These are phyloP conservation scores for Boletales sp. DNA, from an alignment of 768 basidiomycete genomes.

Conservation along the genomic window DNA sequence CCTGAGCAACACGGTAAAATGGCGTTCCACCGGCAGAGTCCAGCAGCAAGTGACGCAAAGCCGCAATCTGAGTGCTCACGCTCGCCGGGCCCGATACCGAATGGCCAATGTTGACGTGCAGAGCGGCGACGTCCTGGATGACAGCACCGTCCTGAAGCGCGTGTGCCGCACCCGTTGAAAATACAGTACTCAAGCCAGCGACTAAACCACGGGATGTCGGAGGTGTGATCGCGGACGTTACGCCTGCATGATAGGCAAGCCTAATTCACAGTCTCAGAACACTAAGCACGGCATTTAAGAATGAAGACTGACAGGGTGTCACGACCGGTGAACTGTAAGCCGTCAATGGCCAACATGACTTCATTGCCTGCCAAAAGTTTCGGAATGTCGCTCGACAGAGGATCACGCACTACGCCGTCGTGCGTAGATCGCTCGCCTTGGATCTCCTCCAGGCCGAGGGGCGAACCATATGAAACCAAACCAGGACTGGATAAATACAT, in stretches of 20 bases:
- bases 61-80: slow-evolving; percentile 79
- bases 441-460: slow-evolving; percentile 57
- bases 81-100: slow-evolving; percentile 40
- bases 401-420: slow-evolving; percentile 54
- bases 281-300: neutral
- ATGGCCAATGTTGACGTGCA: slow-evolving; percentile 60
- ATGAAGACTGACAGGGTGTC: slow-evolving; percentile 44
- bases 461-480: slow-evolving; percentile 39
- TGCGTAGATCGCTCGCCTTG: slow-evolving; percentile 48
- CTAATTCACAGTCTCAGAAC: slow-evolving; percentile 35
- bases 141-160: slow-evolving; percentile 56
- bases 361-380: slow-evolving; percentile 32
- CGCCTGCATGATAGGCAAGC: slow-evolving; percentile 62
- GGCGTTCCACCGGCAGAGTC: slow-evolving; percentile 15
- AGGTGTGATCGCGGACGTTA: slow-evolving; percentile 57
- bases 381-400: slow-evolving; percentile 33
- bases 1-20: slow-evolving; percentile 46
- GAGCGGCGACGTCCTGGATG: slow-evolving; percentile 54
- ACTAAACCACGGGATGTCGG: slow-evolving; percentile 52
- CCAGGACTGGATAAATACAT: slow-evolving; percentile 37
- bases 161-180: slow-evolving; percentile 53
- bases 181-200: slow-evolving; percentile 55
- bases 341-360: slow-evolving; percentile 67
- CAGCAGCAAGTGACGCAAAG: slow-evolving; percentile 63
- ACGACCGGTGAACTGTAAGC: slow-evolving; percentile 63